Evolutionary conservation across 805 yeast genomes (phyloP), one percentile per base, ranked within the genome.

Genomic region (Middelhovenomyces tepae): DNA sequence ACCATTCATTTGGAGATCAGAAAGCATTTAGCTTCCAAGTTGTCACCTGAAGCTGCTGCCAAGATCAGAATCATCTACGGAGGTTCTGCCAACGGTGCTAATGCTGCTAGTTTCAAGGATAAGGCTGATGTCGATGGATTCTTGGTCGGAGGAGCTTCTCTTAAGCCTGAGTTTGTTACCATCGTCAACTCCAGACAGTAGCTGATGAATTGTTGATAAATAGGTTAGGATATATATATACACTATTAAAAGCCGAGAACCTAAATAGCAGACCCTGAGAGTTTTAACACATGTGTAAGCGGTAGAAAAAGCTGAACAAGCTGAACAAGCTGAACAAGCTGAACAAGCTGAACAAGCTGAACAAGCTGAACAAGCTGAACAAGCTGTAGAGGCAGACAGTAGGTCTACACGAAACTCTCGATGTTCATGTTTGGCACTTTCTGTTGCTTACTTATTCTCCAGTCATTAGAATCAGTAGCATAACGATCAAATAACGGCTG

Each of bases 121-220:
- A 85, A 85, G 75, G 67, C 67, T 16, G 95, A 91, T 57, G 93
- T 91, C 45, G 98, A 91, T 59, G 98, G 98, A 35, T 91, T 87
- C 89, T 76, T 91, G 56, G 98, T 91, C 53, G 98, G 98, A 58
- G 98, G 98, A 70, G 98, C 98, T 57, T 84, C 94, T 29, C 76
- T 91, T 65, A 91, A 91, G 75, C 95, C 98, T 47, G 98, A 91
- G 71, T 91, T 91, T 58, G 76, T 84, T 57, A 91, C 85, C 67
- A 91, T 91, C 59, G 72, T 91, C 75, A 89, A 82, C 71, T 82
- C 94, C 35, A 80, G 94, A 79, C 66, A 69, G 59, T 83, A 75
- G n/a, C n/a, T n/a, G n/a, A n/a, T n/a, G n/a, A n/a, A n/a, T n/a
- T n/a, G n/a, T n/a, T n/a, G n/a, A n/a, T n/a, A n/a, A n/a, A n/a